These are phyloP conservation scores for Lodderomyces pseudojiufengensis DNA, from an alignment of 1,139 yeast species.

Conservation along the genomic window DNA sequence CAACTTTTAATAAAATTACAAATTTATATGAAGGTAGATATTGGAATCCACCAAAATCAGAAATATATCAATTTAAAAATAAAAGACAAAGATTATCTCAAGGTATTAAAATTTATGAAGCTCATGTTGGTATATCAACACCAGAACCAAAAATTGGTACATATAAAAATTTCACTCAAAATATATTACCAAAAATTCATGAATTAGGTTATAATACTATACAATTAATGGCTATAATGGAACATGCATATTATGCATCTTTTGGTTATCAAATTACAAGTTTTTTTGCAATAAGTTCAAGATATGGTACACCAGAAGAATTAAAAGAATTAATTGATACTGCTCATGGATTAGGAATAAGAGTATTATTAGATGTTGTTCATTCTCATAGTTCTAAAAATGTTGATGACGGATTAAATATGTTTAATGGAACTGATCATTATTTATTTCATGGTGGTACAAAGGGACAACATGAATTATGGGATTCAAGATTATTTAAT, in stretches of 20 bases:
- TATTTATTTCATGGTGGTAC: slow-evolving; percentile 88
- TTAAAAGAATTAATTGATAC: slow-evolving; percentile 85
- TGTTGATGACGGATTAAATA: slow-evolving; percentile 88
- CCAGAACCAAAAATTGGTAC: slow-evolving; percentile 84
- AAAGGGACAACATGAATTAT: slow-evolving; percentile 82
- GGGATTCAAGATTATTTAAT: slow-evolving; percentile 94
- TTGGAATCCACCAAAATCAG: slow-evolving; percentile 59
- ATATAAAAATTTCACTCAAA: slow-evolving; percentile 77
- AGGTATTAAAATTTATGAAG: slow-evolving; percentile 81
- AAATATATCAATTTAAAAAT: slow-evolving; percentile 58
- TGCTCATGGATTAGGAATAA: slow-evolving; percentile 84
- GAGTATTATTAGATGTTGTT: slow-evolving; percentile 86
- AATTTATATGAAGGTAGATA: slow-evolving; percentile 75
- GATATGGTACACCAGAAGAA: slow-evolving; percentile 94
- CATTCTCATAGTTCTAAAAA: slow-evolving; percentile 96
- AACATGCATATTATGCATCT: slow-evolving; percentile 96
- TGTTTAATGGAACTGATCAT: slow-evolving; percentile 93
- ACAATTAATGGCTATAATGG: slow-evolving; percentile 98
- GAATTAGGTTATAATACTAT: slow-evolving; percentile 87
- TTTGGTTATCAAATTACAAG: slow-evolving; percentile 95
- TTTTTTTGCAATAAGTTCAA: slow-evolving; percentile 83
- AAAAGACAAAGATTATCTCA: slow-evolving; percentile 55
- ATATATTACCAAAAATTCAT: slow-evolving; percentile 79
- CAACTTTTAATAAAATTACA: slow-evolving; percentile 58
- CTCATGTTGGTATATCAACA: slow-evolving; percentile 92